These are phyloP conservation scores for Candida tammaniensis DNA, from an alignment of 805 yeast genomes.

Conservation along the genomic window DNA sequence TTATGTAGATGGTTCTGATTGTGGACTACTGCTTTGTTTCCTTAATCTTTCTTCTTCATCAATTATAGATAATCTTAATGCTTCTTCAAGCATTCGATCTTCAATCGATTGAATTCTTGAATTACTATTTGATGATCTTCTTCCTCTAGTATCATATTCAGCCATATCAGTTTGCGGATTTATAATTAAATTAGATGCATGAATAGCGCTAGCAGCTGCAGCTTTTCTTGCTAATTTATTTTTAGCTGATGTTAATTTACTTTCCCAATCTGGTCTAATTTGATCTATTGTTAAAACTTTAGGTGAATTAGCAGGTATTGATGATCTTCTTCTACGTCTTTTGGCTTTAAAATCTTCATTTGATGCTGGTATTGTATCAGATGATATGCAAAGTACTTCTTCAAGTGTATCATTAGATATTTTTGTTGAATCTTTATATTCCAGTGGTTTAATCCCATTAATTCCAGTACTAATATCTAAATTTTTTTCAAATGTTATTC, in stretches of 20 bases:
- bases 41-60: conserved; percentile 61
- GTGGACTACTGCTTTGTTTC: conserved; percentile 10
- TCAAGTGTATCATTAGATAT: conserved; percentile 2
- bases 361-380: conserved; percentile 11
- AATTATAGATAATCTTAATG: conserved; percentile 67
- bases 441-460: conserved; percentile 51
- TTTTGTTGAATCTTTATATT: conserved; percentile 6
- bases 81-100: conserved; percentile 81
- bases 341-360: conserved; percentile 3
- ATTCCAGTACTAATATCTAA: conserved; percentile 51
- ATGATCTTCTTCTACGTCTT: conserved; percentile 27
- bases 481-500: conserved; percentile 77
- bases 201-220: conserved; percentile 93
- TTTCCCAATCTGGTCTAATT: conserved; percentile 93
- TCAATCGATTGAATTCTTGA: conserved; percentile 31
- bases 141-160: conserved; percentile 16
- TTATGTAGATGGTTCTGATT: conserved; percentile 4
- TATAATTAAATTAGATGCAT: conserved; percentile 75
- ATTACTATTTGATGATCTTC: conserved; percentile 5
- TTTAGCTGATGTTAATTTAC: conserved; percentile 66
- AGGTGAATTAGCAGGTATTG: conserved; percentile 65
- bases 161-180: conserved; percentile 18
- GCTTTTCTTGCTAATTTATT: conserved; percentile 78
- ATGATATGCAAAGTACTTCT: conserved; percentile 9
- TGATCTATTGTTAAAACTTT: conserved; percentile 75